These are phyloP conservation scores for Podila clonocystis DNA, from an alignment of 192 early-diverging fungal genomes.

Conservation along the genomic window DNA sequence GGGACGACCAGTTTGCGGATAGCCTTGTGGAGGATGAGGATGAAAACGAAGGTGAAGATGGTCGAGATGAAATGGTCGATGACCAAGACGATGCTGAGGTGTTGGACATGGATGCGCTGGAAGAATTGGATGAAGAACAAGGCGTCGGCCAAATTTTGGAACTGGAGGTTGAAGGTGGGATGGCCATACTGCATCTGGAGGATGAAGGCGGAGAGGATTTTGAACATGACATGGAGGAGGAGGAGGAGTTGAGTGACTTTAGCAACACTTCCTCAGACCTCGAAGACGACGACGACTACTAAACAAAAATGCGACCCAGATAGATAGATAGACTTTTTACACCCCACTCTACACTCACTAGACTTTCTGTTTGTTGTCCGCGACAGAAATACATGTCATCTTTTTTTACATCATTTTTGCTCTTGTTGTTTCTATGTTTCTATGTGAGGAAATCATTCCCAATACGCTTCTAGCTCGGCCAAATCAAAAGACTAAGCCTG, in stretches of 20 bases:
- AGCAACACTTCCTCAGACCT: conserved; percentile 14
- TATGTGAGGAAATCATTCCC: too few species aligned
- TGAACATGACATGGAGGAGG: neutral
- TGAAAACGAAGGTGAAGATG: conserved; percentile 11
- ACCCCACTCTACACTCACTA: too few species aligned
- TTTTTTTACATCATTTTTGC: too few species aligned
- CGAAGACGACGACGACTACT: neutral
- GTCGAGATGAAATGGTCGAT: conserved; percentile 1
- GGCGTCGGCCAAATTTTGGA: neutral
- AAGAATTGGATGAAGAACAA: neutral
- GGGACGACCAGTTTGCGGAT: conserved; percentile 45
- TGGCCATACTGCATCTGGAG: neutral
- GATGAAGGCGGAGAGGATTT: neutral
- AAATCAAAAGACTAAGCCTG: too few species aligned
- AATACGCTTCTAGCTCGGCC: too few species aligned
- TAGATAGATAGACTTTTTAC: too few species aligned
- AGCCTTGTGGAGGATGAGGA: conserved; percentile 29
- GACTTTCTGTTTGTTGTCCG: too few species aligned
- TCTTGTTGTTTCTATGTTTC: too few species aligned
- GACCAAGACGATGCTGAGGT: neutral
- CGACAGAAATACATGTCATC: too few species aligned
- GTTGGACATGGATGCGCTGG: neutral
- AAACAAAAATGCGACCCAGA: too few species aligned
- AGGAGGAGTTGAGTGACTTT: conserved; percentile 12
- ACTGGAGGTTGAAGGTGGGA: neutral